Percentiles rank a stretch among this genome's conserved stretches.
Evolutionary conservation across 148 eudicot species (phyloP).

Genomic region (Chenopodium album): DNA sequence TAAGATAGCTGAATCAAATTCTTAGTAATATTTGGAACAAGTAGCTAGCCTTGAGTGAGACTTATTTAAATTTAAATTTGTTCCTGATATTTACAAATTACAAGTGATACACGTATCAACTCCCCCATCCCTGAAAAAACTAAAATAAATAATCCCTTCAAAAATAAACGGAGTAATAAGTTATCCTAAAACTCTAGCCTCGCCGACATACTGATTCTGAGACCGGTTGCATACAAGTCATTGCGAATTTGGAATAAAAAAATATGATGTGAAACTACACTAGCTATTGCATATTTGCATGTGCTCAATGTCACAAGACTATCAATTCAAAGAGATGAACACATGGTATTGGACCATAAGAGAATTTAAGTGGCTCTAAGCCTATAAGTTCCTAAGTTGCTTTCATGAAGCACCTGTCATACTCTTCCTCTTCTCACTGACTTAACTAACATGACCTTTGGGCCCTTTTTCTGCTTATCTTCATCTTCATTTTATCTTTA

Average conservation of each 20-base stretch:
- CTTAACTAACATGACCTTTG: conserved; percentile 24
- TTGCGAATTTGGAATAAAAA: neutral
- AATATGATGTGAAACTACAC: conserved; percentile 23
- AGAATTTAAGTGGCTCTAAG: conserved; percentile 9
- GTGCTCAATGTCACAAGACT: conserved; percentile 13
- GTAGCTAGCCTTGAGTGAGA: neutral
- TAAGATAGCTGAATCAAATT: conserved; percentile 5
- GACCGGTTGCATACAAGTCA: neutral
- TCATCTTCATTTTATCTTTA: neutral
- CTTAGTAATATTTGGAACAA: neutral
- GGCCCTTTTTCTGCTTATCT: conserved; percentile 14
- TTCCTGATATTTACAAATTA: too few species aligned
- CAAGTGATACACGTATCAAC: too few species aligned
- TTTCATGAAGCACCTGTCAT: conserved; percentile 13
- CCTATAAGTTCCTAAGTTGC: conserved; percentile 17
- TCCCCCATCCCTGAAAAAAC: too few species aligned
- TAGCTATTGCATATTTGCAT: conserved; percentile 25
- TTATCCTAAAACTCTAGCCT: neutral
- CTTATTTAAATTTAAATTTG: too few species aligned
- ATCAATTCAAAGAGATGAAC: conserved; percentile 8
- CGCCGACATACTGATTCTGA: neutral
- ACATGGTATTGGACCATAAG: conserved; percentile 21
- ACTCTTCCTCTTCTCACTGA: conserved; percentile 10
- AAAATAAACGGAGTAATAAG: too few species aligned
- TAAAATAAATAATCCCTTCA: too few species aligned